Evolutionary conservation across 129 eudicot genomes (phyloP), one percentile per base, ranked within the genome.

Genomic region (Flaveria brownii): DNA sequence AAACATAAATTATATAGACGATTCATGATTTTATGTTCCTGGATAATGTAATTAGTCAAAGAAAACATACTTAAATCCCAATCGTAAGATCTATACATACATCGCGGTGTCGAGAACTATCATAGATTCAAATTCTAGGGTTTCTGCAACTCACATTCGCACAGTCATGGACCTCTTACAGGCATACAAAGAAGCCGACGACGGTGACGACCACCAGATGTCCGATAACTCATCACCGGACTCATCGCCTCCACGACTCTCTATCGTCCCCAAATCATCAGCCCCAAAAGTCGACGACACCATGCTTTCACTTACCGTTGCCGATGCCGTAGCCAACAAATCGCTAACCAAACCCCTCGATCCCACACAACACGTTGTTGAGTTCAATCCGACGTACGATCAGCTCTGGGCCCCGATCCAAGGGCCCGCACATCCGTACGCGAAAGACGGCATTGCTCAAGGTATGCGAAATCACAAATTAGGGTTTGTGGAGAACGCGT

Each of bases 271-370:
- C 71, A 94, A 91, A 87, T 94, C 98, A 54, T 75, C 98, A 60
- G 98, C 98, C 42, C 98, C 98, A 0, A 78, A 75, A 63, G 97
- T 94, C 63, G 97, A 94, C 83, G 98, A 94, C 83, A 91, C 98
- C 23, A 83, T 88, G 83, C 93, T 94, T 18, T 87, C 98, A 16
- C 90, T 94, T 28, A 84, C 96, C 70, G 87, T 78, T 6, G 84
- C 91, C 55, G 83, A 73, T 0, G 84, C 93, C 26, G 77, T 86
- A 8, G 71, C 90, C 74, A 71, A 81, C 61, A 39, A 55, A 75
- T 54, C 95, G 9, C 84, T 78, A 26, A 66, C 86, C 43, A 88
- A 87, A 23, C 98, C 98, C 0, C 85, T 94, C 2, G 97, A 94
- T 63, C 98, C 96, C 16, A 87, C 92, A 25, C 97, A 94, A 68